Conservation (phyloP, 352 stramenopile genomes). For the Hyaloperonospora arabidopsidis region DNA sequence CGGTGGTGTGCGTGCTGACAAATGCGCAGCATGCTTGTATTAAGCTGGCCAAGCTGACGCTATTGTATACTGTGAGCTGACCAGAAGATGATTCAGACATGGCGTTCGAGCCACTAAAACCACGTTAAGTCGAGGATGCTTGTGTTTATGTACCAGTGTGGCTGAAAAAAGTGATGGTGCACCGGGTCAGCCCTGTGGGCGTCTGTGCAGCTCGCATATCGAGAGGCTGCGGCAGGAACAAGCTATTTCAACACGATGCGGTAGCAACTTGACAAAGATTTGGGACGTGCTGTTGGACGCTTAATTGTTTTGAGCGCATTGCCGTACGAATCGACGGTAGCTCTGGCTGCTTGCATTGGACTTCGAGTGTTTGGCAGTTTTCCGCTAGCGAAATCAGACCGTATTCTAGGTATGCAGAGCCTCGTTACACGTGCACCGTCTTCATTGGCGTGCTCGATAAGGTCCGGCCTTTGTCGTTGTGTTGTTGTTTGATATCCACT, state of each 20-base stretch:
- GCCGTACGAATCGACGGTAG: conserved; percentile 24
- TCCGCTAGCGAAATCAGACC: conserved; percentile 38
- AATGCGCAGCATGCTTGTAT: conserved; percentile 23
- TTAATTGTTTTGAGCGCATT: conserved; percentile 12
- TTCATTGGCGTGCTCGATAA: conserved; percentile 30
- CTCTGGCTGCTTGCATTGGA: conserved; percentile 40
- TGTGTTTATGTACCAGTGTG: conserved; percentile 45
- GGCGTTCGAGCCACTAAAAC: conserved; percentile 15
- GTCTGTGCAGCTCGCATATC: conserved; percentile 21
- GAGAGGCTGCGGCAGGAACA: conserved; percentile 1
- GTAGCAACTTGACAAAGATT: conserved; percentile 14
- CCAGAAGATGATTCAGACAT: conserved; percentile 28
- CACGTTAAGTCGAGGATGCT: conserved; percentile 13
- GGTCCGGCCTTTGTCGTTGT: conserved; percentile 47
- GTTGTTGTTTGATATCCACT: conserved; percentile 56
- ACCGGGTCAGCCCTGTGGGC: conserved; percentile 16
- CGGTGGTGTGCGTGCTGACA: conserved; percentile 4
- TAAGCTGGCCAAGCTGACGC: conserved; percentile 29
- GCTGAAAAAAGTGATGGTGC: conserved; percentile 24
- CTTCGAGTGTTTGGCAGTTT: conserved; percentile 43
- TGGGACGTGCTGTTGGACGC: conserved; percentile 16
- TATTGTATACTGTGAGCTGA: conserved; percentile 29
- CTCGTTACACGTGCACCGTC: conserved; percentile 30
- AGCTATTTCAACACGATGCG: conserved; percentile 23
- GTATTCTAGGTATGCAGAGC: conserved; percentile 34